Evolutionary conservation across 345 rosid genomes (phyloP).

Genomic region (Limnanthes douglasii): DNA sequence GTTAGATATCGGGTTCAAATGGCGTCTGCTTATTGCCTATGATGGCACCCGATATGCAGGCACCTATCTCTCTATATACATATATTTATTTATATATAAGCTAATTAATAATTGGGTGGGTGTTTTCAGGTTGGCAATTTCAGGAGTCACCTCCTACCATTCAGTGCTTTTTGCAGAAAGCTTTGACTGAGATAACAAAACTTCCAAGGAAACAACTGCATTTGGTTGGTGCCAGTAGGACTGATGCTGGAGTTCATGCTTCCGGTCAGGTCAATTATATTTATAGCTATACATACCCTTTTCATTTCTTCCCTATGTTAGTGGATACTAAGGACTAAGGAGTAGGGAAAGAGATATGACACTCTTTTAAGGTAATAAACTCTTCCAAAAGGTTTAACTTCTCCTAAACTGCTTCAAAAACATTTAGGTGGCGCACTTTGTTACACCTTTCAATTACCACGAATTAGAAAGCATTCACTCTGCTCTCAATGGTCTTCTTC

Average conservation of each 20-base stretch:
- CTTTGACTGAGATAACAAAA: conserved; percentile 51
- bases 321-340: too few relatives aligned
- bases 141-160: conserved; percentile 78
- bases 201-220: conserved; percentile 47
- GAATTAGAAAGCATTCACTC: conserved; percentile 50
- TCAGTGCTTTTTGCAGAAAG: conserved; percentile 60
- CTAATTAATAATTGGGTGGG: neutral
- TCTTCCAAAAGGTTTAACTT: conserved; percentile 1
- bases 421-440: conserved; percentile 80
- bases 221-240: conserved; percentile 79
- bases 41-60: conserved; percentile 82
- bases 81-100: too few relatives aligned
- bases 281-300: too few relatives aligned
- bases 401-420: neutral
- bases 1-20: conserved; percentile 43
- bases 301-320: too few relatives aligned
- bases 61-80: too few relatives aligned
- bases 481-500: conserved; percentile 81
- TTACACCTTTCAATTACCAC: conserved; percentile 71
- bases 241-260: conserved; percentile 94
- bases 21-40: conserved; percentile 78
- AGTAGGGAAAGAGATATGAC: too few relatives aligned
- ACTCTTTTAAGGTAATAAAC: too few relatives aligned
- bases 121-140: conserved; percentile 75
- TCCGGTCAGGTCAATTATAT: conserved; percentile 99